Conservation (phyloP, 1,284 basidiomycete genomes). For the Pterulicium gracile region DNA sequence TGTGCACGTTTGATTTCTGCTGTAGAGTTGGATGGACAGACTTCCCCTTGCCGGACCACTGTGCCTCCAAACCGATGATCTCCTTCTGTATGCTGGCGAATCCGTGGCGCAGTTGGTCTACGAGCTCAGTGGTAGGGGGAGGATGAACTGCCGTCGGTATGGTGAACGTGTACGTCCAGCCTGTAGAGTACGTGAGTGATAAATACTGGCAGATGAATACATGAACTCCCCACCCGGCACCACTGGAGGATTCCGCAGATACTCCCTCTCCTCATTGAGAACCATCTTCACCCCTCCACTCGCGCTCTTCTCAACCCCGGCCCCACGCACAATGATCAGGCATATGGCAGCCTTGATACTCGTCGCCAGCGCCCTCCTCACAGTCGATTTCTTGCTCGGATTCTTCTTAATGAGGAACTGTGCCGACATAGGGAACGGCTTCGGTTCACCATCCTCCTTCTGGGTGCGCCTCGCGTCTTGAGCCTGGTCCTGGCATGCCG, state of each 20-base stretch:
- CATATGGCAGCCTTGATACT: neutral
- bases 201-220: neutral
- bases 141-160: neutral
- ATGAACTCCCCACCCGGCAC: neutral
- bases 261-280: neutral
- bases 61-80: neutral
- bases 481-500: neutral
- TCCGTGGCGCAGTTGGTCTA: neutral
- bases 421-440: neutral
- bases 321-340: neutral
- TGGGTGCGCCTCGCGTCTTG: neutral
- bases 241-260: neutral
- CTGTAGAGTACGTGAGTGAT: neutral
- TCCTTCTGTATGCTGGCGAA: neutral
- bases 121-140: neutral
- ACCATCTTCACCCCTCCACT: neutral
- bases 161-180: neutral
- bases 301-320: neutral
- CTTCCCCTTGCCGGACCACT: too few relatives aligned
- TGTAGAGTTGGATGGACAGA: too few relatives aligned
- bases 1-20: too few relatives aligned
- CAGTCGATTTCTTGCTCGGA: neutral
- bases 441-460: neutral
- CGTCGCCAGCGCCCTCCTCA: neutral
- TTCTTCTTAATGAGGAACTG: conserved; percentile 1